Conservation (phyloP, 305 asterid species). For the Fraxinus greggii region DNA sequence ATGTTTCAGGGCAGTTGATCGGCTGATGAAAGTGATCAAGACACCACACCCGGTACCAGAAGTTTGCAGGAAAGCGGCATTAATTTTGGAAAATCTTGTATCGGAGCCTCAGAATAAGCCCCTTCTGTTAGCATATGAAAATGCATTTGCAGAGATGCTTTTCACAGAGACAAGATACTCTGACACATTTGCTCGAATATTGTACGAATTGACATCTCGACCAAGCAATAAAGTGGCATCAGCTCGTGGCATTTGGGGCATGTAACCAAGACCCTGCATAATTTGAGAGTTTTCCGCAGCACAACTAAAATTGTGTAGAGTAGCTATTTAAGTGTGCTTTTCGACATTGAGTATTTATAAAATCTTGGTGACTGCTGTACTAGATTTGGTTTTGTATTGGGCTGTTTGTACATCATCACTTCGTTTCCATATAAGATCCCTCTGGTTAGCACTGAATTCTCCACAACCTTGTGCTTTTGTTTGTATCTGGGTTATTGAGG, state of each 20-base stretch:
- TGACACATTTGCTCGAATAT: constrained; percentile 80
- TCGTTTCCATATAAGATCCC: background rate
- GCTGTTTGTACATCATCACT: background rate
- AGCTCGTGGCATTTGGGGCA: constrained; percentile 95
- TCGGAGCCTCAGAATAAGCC: constrained; percentile 97
- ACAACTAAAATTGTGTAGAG: constrained; percentile 16
- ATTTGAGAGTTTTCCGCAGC: background rate
- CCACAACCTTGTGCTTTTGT: background rate
- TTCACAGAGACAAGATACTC: constrained; percentile 76
- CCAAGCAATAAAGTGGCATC: constrained; percentile 76
- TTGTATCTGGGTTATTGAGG: background rate
- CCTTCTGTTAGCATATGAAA: constrained; percentile 65
- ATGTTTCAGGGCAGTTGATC: constrained; percentile 78
- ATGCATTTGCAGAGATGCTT: constrained; percentile 89
- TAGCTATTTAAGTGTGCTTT: background rate
- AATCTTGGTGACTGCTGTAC: background rate
- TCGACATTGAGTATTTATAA: background rate
- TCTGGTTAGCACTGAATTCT: background rate
- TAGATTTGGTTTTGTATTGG: background rate
- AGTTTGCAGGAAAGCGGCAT: constrained; percentile 85
- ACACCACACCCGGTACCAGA: constrained; percentile 90
- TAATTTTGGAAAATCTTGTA: constrained; percentile 82
- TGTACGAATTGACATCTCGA: constrained; percentile 77
- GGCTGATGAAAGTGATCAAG: constrained; percentile 80
- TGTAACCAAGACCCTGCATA: constrained; percentile 37